Percentiles rank a stretch among this genome's conserved stretches.
phyloP scores from a whole-genome alignment of 352 stramenopile species.

The Globisporangium emineosum region DNA sequence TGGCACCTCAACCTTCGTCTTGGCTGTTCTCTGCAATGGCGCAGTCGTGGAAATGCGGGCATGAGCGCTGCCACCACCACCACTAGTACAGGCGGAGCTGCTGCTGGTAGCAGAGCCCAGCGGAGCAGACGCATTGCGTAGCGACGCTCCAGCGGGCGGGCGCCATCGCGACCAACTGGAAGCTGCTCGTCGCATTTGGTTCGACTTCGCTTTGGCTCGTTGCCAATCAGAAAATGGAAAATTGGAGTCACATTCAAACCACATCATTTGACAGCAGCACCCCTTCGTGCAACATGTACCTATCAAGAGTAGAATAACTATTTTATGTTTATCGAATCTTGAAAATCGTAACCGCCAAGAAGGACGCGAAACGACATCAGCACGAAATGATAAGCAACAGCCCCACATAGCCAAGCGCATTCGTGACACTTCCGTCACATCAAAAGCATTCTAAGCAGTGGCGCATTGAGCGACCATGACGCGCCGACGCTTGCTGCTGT shows the following conservation, averaged over 20 bases:
- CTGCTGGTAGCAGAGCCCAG: not conserved
- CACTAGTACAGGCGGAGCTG: not conserved
- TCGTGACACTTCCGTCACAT: not conserved
- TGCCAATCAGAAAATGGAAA: conserved; percentile 9
- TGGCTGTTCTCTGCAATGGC: conserved; percentile 8
- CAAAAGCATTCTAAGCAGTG: not conserved
- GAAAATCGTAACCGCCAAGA: not conserved
- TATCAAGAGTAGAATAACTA: not conserved
- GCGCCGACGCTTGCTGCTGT: not conserved
- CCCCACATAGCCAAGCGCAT: not conserved
- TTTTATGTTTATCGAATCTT: not conserved
- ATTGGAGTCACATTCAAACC: not conserved
- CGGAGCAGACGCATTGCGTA: not conserved
- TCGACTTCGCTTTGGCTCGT: not conserved
- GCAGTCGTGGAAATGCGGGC: not conserved
- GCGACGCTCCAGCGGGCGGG: not conserved
- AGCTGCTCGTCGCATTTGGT: conserved; percentile 10
- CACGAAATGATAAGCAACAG: not conserved
- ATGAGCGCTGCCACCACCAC: not conserved
- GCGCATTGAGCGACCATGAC: not conserved
- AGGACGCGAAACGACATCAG: conserved; percentile 2
- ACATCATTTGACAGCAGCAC: not conserved
- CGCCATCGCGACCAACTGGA: conserved; percentile 3
- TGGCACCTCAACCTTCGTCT: not conserved
- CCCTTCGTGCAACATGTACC: not conserved